A percentile compares a stretch with the other conserved stretches of the same genome.
phyloP scores from a whole-genome alignment of 2,329 filamentous ascomycete species.

The Macroventuria anomochaeta region DNA sequence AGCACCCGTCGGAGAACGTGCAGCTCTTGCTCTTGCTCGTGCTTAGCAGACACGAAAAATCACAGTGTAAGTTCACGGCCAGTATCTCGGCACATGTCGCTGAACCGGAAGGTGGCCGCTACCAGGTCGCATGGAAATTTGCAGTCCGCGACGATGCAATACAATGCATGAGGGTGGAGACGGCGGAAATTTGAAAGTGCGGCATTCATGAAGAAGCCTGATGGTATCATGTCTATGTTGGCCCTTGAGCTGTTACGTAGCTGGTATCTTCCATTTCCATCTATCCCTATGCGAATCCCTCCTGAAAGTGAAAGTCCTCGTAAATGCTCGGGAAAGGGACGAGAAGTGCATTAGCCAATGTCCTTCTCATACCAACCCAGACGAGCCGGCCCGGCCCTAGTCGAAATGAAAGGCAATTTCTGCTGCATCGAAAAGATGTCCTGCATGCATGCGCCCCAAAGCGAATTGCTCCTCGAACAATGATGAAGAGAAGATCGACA shows the following conservation, averaged over 20 bases:
- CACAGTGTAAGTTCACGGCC: background rate
- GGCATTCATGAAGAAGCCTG: slow-evolving; percentile 19
- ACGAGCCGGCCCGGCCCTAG: slow-evolving; percentile 12
- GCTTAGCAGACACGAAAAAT: background rate
- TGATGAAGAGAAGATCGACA: slow-evolving; percentile 24
- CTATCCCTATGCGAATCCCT: slow-evolving; percentile 7
- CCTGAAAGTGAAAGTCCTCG: slow-evolving; percentile 13
- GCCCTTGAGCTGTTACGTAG: slow-evolving; percentile 9
- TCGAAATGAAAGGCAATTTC: slow-evolving; percentile 5
- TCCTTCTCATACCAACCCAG: background rate
- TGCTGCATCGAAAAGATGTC: slow-evolving; percentile 21
- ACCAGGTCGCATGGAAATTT: slow-evolving; percentile 5
- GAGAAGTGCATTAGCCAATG: slow-evolving; percentile 3
- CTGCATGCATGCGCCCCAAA: slow-evolving; percentile 27
- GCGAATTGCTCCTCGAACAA: slow-evolving; percentile 17
- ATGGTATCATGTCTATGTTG: slow-evolving; percentile 34
- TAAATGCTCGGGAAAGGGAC: background rate
- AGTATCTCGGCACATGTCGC: slow-evolving; percentile 1
- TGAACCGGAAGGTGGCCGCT: slow-evolving; percentile 13
- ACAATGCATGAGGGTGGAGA: slow-evolving; percentile 6
- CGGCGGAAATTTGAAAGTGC: background rate
- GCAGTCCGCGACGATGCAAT: background rate
- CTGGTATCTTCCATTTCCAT: slow-evolving; percentile 12
- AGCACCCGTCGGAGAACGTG: slow-evolving; percentile 1
- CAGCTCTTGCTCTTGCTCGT: background rate